Percentiles rank a stretch among this genome's conserved stretches.
Evolutionary conservation across 2,329 filamentous ascomycete species (phyloP).

Genomic region (Lecanicillium sp.): DNA sequence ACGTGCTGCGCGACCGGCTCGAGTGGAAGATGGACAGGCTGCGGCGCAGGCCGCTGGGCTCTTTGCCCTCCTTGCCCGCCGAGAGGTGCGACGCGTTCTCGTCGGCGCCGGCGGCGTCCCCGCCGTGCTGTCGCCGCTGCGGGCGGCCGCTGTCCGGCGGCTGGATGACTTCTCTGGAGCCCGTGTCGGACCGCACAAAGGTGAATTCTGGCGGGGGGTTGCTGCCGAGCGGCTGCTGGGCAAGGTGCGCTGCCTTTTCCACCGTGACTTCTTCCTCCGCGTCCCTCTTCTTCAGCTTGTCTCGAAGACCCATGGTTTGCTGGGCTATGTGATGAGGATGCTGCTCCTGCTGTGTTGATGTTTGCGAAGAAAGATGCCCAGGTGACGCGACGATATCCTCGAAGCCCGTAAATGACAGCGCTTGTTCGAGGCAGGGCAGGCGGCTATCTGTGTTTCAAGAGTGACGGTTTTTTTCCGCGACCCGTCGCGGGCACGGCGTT

Average conservation of each 20-base stretch:
- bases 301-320: slow-evolving; percentile 51
- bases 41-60: slow-evolving; percentile 30
- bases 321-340: neutral
- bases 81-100: slow-evolving; percentile 24
- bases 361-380: too few relatives aligned
- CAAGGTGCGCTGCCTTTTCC: slow-evolving; percentile 29
- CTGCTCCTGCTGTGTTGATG: too few relatives aligned
- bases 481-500: too few relatives aligned
- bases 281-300: slow-evolving; percentile 50
- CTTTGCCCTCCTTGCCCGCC: slow-evolving; percentile 24
- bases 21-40: slow-evolving; percentile 42
- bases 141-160: slow-evolving; percentile 47
- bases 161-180: slow-evolving; percentile 70
- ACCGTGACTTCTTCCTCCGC: slow-evolving; percentile 32
- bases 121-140: slow-evolving; percentile 21
- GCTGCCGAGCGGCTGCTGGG: neutral
- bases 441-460: too few relatives aligned
- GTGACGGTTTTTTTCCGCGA: too few relatives aligned
- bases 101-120: slow-evolving; percentile 21
- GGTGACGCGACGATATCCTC: too few relatives aligned
- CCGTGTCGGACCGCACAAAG: slow-evolving; percentile 79
- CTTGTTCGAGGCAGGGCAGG: too few relatives aligned
- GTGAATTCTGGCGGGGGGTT: slow-evolving; percentile 59
- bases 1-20: slow-evolving; percentile 43
- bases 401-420: too few relatives aligned